These are phyloP conservation scores for Spizellomyces punctatus DNA, from an alignment of 192 early-diverging fungal species.

Conservation along the genomic window DNA sequence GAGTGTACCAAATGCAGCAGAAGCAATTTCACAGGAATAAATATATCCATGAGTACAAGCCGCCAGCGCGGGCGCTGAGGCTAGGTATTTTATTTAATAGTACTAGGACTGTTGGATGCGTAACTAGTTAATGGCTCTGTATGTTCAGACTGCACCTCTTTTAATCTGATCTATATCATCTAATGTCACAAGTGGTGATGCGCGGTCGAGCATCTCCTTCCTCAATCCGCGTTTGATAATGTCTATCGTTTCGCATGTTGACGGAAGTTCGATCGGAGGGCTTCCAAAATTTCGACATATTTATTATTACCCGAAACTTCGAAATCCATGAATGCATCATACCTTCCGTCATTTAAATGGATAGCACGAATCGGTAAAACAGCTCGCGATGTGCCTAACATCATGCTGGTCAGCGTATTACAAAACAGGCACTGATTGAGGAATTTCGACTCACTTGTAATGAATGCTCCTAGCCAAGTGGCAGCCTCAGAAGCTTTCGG, in stretches of 20 bases:
- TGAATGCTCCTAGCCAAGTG: constrained; percentile 69
- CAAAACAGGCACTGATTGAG: background rate
- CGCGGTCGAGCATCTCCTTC: constrained; percentile 6
- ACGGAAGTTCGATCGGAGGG: background rate
- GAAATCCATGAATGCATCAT: background rate
- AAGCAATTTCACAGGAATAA: background rate
- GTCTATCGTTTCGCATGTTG: constrained; percentile 6
- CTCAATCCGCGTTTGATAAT: constrained; percentile 1
- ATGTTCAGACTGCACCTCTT: background rate
- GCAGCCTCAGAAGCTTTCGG: constrained; percentile 52
- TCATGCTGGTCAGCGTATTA: background rate
- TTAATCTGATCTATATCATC: background rate
- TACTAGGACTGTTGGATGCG: background rate
- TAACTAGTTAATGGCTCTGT: background rate
- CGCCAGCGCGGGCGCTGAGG: background rate
- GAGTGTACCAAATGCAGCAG: background rate
- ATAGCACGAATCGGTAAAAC: constrained; percentile 2
- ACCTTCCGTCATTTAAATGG: constrained; percentile 4
- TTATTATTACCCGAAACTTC: background rate
- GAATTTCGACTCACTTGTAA: constrained; percentile 53
- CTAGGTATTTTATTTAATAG: background rate
- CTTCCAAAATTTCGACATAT: background rate
- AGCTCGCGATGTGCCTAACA: constrained; percentile 11
- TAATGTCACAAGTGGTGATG: constrained; percentile 3
- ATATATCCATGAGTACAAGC: background rate